Percentiles rank a stretch among this genome's conserved stretches.
These are phyloP conservation scores for Ceratobasidium sp. DNA, from an alignment of 1,284 basidiomycete species.

Conservation along the genomic window DNA sequence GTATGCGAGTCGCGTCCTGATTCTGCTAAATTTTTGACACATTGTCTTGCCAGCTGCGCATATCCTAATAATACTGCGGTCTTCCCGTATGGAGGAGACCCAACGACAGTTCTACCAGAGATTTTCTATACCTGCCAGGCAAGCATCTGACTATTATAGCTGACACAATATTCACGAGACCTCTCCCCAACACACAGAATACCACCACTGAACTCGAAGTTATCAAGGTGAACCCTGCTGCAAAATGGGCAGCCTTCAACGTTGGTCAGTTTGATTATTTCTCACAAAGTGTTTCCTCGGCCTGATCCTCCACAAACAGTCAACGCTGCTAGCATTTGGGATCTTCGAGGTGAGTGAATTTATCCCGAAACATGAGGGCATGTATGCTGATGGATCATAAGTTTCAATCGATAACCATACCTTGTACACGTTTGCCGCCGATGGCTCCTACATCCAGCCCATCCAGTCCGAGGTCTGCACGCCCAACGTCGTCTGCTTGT, in stretches of 20 bases:
- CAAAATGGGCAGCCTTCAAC: conserved; percentile 39
- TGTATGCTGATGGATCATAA: background rate
- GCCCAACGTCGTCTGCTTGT: background rate
- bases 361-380: background rate
- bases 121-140: conserved; percentile 34
- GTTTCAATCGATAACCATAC: conserved; percentile 45
- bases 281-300: background rate
- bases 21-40: background rate
- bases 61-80: conserved; percentile 35
- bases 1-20: background rate
- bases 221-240: conserved; percentile 22
- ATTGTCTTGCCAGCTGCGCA: background rate
- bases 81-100: conserved; percentile 21
- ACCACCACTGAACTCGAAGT: conserved; percentile 35
- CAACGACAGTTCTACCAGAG: background rate
- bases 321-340: conserved; percentile 34
- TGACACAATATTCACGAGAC: background rate
- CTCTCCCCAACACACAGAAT: conserved; percentile 10
- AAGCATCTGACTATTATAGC: background rate
- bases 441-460: conserved; percentile 43
- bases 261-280: conserved; percentile 8
- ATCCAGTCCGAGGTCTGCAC: conserved; percentile 41
- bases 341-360: conserved; percentile 18
- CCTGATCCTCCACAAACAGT: background rate
- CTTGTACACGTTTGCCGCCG: conserved; percentile 43